Conservation (phyloP, 1,139 yeast genomes). For the Blastobotrys niveus region DNA sequence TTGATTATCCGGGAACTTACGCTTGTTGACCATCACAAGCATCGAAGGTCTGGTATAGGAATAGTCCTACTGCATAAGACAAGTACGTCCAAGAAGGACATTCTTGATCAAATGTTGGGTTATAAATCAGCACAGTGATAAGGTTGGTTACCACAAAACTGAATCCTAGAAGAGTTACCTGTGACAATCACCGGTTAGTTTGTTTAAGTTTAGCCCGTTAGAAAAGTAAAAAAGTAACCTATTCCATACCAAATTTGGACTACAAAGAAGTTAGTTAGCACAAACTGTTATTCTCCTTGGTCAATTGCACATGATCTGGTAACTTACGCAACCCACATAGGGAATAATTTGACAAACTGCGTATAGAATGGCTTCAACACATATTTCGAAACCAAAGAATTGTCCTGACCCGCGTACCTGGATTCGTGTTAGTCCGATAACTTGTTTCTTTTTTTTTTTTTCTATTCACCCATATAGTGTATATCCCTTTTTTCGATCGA, state of each 20-base stretch:
- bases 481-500: too few relatives aligned
- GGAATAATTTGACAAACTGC: constrained; percentile 66
- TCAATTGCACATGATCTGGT: background rate
- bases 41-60: constrained; percentile 90
- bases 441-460: too few relatives aligned
- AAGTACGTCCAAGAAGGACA: constrained; percentile 81
- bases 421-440: background rate
- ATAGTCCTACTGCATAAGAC: constrained; percentile 75
- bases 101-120: constrained; percentile 54
- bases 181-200: background rate
- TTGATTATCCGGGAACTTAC: constrained; percentile 37
- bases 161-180: constrained; percentile 72
- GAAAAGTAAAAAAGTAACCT: background rate
- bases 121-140: constrained; percentile 60
- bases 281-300: too few relatives aligned
- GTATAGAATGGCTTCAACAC: constrained; percentile 70
- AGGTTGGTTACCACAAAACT: constrained; percentile 62
- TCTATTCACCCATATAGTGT: too few relatives aligned
- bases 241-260: constrained; percentile 25
- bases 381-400: constrained; percentile 68
- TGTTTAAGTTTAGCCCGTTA: background rate
- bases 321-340: constrained; percentile 63
- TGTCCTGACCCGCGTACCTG: constrained; percentile 67
- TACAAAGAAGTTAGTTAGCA: constrained; percentile 1
- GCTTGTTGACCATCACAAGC: constrained; percentile 97